Conservation (phyloP, 2,329 filamentous ascomycete genomes). For the Gaeumannomyces sp. region DNA sequence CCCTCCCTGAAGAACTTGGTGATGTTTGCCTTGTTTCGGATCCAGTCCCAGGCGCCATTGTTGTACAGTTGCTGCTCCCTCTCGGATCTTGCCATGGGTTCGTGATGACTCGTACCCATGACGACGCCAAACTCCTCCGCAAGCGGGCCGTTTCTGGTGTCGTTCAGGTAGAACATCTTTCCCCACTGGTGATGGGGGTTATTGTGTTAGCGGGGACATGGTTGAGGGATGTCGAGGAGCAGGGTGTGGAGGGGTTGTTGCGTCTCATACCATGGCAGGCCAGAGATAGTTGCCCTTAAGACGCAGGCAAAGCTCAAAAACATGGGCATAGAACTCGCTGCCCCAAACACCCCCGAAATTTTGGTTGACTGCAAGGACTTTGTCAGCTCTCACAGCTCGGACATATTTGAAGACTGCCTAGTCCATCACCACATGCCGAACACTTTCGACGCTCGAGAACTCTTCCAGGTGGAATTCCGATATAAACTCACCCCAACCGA, state of each 20-base stretch:
- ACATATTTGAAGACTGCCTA: conserved; percentile 20
- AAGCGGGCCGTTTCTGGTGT: conserved; percentile 42
- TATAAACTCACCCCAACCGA: conserved; percentile 39
- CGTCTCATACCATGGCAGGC: conserved; percentile 41
- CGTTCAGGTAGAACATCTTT: conserved; percentile 51
- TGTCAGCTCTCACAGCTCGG: background rate
- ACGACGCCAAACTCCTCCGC: conserved; percentile 52
- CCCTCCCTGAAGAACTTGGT: conserved; percentile 47
- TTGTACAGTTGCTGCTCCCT: conserved; percentile 24
- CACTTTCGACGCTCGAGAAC: no score
- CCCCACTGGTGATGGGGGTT: conserved; percentile 33
- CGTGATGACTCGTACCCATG: conserved; percentile 52
- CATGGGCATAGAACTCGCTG: conserved; percentile 43
- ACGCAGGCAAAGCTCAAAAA: conserved; percentile 51
- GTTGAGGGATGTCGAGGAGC: background rate
- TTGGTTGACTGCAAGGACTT: background rate
- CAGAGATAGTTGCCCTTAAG: conserved; percentile 52
- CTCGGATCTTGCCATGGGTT: conserved; percentile 50
- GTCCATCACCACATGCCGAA: conserved; percentile 16
- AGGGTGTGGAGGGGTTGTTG: background rate
- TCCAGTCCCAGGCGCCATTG: conserved; percentile 48
- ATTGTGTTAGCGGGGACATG: background rate
- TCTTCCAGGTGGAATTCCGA: no score
- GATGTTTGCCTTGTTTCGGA: conserved; percentile 45
- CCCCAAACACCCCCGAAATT: conserved; percentile 30